Evolutionary conservation across 2,329 filamentous ascomycete genomes (phyloP), one percentile per base, ranked within the genome.

Genomic region (Fusarium cicatricum): DNA sequence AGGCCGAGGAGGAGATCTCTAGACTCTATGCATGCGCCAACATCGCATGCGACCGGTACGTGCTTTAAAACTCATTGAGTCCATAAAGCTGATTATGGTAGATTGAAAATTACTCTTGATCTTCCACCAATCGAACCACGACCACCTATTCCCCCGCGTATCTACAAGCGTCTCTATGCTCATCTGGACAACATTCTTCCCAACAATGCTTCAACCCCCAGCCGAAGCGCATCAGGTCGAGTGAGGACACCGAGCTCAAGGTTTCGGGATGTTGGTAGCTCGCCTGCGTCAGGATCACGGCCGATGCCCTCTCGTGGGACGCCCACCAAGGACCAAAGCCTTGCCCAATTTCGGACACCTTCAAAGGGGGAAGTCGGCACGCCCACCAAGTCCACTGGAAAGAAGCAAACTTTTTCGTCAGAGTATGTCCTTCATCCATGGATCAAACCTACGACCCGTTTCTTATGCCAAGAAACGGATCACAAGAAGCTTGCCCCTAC

Each of bases 1-100:
- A 92, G 71, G 83, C 87, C 3, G 91, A 96, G 51, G 92, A 97
- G 73, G 93, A 97, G 73, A 87, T 95, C 62, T 91, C 89, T n/a
- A 84, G 93, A 16, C 82, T 85, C 5, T 95, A 95, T 73, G 90
- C 89, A 4, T 97, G 92, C 72, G 90, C 91, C 12, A 89, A 97
- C 74, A 84, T 99, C 56, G 95, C 95, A 16, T 98, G 93, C 71
- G 91, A 94, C 66, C 85, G 91, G 90, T 91, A 76, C 38, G 66
- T 42, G 14, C 21, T 21, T 21, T 28, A 7, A 11, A 2, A 9
- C 16, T 12, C 6, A 8, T 19, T 15, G 1, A 4, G 7, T 14
- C 7, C 12, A 14, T 1, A 6, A 21, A 16, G 11, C 62, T 55
- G 40, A 65, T 16, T 8, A 31, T 4, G 0, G 0, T 19, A 92